Conservation (phyloP, 805 yeast species). For the Candida ortonii region DNA sequence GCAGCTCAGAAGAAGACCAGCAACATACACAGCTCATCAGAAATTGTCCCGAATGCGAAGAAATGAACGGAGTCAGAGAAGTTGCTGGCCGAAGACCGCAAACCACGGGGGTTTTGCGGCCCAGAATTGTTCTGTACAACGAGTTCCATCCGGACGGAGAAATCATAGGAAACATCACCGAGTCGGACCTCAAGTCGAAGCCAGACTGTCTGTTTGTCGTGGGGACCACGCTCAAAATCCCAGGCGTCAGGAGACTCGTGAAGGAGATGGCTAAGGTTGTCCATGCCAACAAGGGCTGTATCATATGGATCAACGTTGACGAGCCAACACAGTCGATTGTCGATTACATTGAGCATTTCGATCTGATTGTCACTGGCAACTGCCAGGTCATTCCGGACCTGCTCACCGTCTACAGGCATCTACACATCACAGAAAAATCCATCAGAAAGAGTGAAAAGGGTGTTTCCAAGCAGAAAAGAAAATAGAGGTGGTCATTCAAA, state of each 20-base stretch:
- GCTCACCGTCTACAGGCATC: slow-evolving; percentile 23
- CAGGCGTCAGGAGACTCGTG: slow-evolving; percentile 63
- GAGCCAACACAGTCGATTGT: slow-evolving; percentile 49
- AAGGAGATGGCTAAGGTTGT: slow-evolving; percentile 58
- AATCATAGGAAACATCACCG: slow-evolving; percentile 72
- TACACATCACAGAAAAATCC: no score
- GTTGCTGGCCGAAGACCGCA: slow-evolving; percentile 64
- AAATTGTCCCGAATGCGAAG: slow-evolving; percentile 61
- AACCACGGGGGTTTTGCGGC: slow-evolving; percentile 61
- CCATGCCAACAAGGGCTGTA: slow-evolving; percentile 54
- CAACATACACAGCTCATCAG: slow-evolving; percentile 41
- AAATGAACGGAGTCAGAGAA: slow-evolving; percentile 50
- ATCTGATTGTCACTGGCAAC: slow-evolving; percentile 60
- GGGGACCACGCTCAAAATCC: slow-evolving; percentile 83
- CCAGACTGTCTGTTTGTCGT: slow-evolving; percentile 81
- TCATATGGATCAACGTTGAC: slow-evolving; percentile 61
- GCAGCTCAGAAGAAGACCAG: slow-evolving; percentile 15
- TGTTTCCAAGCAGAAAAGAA: no score
- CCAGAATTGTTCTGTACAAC: slow-evolving; percentile 67
- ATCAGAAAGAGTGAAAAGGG: slow-evolving; percentile 1
- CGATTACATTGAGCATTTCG: slow-evolving; percentile 51
- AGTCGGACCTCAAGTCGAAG: slow-evolving; percentile 55
- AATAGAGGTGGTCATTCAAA: slow-evolving; percentile 18
- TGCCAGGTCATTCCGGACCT: slow-evolving; percentile 53
- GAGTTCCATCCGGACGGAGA: slow-evolving; percentile 88